Evolutionary conservation across 768 basidiomycete species (phyloP), one percentile per base, ranked within the genome.

Genomic region (Pholiota molesta): DNA sequence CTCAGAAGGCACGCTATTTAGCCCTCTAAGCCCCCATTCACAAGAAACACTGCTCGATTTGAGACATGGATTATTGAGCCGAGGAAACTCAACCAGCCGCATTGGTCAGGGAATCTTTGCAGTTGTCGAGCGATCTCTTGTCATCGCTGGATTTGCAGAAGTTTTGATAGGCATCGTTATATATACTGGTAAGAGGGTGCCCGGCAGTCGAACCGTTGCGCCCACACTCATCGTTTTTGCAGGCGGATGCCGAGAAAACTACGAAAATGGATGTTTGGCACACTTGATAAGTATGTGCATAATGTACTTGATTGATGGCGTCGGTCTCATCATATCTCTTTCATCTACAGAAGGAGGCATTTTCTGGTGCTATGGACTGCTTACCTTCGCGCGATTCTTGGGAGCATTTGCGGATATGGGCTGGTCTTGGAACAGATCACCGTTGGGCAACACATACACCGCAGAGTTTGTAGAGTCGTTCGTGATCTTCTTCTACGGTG

Each of bases 391-490:
- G n/a, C 90, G 97, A n/a, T 99, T 92, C 78, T 85, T 97, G 52
- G 96, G 96, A 28, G 86, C 92, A 5, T 95, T 89, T 73, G 83
- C 93, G 23, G 87, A 92, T 53, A 75, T 86, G 31, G 97, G 97
- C 4, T 99, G 96, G 96, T 93, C 97, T 16, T 99, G 96, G 96
- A 99, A 99, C 72, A 78, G 82, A 28, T 78, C 86, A 0, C 89
- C 87, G 0, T 73, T 75, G 3, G 77, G 78, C 21, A 75, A 77
- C 23, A 77, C 77, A 49, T 79, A 83, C 8, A 86, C 88, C 7
- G 91, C 88, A 5, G 92, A 94, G 72, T 89, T 92, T 57, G 80
- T 88, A 60, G 93, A 95, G 74, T 92, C 89, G 0, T 69, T 80
- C 10, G 82, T 94, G 55, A 95, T 98, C 68, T 96, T 96, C 76